Evolutionary conservation across 352 stramenopile genomes (phyloP), one percentile per base, ranked within the genome.

Genomic region (Phytophthora rubi): DNA sequence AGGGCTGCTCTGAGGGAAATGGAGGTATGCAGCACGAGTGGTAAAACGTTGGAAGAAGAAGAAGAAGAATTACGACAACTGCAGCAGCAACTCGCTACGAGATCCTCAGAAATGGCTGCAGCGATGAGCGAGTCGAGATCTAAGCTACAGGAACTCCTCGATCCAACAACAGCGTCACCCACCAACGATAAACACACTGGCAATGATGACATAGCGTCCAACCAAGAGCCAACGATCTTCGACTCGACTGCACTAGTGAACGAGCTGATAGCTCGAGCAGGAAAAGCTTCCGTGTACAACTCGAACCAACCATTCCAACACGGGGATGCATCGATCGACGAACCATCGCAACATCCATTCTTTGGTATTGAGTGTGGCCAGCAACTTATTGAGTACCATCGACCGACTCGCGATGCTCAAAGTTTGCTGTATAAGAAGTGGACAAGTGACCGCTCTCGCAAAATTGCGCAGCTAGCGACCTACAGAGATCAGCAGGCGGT

Each of bases 1-100:
- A 88, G 80, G 23, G 64, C 69, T 44, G 73, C 76, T 13, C 61
- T 89, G 3, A 51, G 67, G 9, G 75, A 90, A 39, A 79, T 86
- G 65, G 65, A 82, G 6, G 39, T 75, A 7, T 79, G 54, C 12
- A 75, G 59, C 28, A 57, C 60, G 3, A 70, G 30, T 42, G 66
- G 66, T 1, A 70, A 68, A 51, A 71, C 61, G 1, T 18, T 75
- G 5, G 62, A 71, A 39, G 71, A 77, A 28, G 65, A 88, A 26
- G 65, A 78, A n/a, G 65, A 68, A n/a, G 66, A 77, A n/a, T 39
- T 80, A 6, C 33, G 35, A 32, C 39, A 62, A 2, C 33, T 80
- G 9, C 65, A 77, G 32, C 52, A 62, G 10, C 53, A 71, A 15
- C 35, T 76, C 12, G 55, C 59, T 45, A 42, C 33, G 2, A 71